Conservation (phyloP, 805 yeast genomes). For the Barnettozyma salicaria region DNA sequence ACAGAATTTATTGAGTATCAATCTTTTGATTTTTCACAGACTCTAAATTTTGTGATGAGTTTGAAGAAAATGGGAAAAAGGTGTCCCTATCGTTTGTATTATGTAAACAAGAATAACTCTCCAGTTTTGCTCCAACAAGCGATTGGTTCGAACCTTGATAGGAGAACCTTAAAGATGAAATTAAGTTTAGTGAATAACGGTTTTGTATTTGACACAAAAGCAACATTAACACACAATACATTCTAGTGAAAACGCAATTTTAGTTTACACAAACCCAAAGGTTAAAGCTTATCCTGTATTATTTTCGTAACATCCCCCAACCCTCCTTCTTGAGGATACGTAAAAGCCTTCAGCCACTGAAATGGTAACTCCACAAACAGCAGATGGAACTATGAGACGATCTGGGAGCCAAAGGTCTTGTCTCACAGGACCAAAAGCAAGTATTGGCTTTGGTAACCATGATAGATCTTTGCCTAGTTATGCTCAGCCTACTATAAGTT, state of each 20-base stretch:
- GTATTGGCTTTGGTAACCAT: no score
- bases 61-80: conserved; percentile 3
- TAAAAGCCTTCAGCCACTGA: no score
- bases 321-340: no score
- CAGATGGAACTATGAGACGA: no score
- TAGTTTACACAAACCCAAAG: not conserved
- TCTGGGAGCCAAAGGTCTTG: not conserved
- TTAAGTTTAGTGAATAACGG: not conserved
- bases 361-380: no score
- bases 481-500: conserved; percentile 22
- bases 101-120: not conserved
- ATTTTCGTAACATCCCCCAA: not conserved
- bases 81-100: not conserved
- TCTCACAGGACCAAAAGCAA: not conserved
- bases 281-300: not conserved
- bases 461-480: conserved; percentile 22
- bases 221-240: not conserved
- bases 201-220: conserved; percentile 4
- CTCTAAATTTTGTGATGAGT: conserved; percentile 6
- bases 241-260: not conserved
- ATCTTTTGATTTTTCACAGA: not conserved
- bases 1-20: conserved; percentile 1
- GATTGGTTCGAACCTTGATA: conserved; percentile 3
- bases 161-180: not conserved
- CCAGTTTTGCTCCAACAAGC: not conserved